phyloP scores from a whole-genome alignment of 23 red algal genomes.

The Gracilariopsis chorda region DNA sequence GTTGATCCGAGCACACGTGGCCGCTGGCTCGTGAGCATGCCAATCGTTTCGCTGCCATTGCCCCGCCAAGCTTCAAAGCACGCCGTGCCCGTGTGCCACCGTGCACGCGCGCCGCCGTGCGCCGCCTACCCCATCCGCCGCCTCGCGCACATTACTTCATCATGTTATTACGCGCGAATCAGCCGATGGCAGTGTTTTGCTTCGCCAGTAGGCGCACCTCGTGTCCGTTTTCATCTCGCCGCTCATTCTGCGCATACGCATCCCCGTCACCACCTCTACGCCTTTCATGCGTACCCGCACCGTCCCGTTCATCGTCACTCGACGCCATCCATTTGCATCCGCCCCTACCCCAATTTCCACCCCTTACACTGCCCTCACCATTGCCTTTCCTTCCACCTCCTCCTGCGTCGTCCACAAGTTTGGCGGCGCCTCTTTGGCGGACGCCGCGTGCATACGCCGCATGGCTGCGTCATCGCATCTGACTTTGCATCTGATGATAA shows the following conservation, averaged over 20 bases:
- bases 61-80: too few species aligned
- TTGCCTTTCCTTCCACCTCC: not conserved
- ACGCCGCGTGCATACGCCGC: slow-evolving; percentile 46
- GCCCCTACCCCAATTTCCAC: not conserved
- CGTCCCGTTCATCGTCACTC: not conserved
- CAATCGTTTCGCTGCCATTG: too few species aligned
- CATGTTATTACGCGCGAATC: too few species aligned
- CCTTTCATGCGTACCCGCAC: not conserved
- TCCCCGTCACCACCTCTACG: not conserved
- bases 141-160: too few species aligned
- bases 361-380: not conserved
- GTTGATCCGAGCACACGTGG: too few species aligned
- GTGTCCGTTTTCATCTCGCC: not conserved
- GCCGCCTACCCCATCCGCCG: too few species aligned
- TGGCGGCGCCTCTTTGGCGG: slow-evolving; percentile 80
- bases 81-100: too few species aligned
- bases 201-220: too few species aligned
- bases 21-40: too few species aligned
- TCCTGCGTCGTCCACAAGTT: slow-evolving; percentile 92
- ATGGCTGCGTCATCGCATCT: slow-evolving; percentile 40
- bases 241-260: not conserved
- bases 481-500: not conserved
- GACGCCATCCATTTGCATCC: not conserved
- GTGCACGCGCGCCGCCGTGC: too few species aligned
- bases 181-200: too few species aligned